Percentiles rank a stretch among this genome's conserved stretches.
These are phyloP conservation scores for Komagataella ulmi DNA, from an alignment of 805 yeast species.

Conservation along the genomic window DNA sequence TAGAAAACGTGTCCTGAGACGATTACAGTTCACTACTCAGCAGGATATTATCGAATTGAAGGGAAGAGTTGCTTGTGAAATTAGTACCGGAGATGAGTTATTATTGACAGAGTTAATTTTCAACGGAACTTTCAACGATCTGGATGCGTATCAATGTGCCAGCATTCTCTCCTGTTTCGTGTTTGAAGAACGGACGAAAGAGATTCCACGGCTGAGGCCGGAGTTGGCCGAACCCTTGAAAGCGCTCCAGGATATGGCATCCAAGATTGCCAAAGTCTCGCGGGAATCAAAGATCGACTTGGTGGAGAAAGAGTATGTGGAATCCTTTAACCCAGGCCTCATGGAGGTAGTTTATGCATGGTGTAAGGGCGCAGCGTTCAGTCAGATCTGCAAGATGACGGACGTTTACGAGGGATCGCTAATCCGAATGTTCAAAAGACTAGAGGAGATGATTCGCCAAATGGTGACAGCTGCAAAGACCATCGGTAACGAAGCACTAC, in stretches of 20 bases:
- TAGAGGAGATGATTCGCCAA: conserved; percentile 88
- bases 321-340: conserved; percentile 79
- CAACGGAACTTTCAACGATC: conserved; percentile 87
- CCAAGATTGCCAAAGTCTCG: conserved; percentile 77
- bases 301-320: conserved; percentile 85
- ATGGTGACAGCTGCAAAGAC: conserved; percentile 86
- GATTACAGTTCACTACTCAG: conserved; percentile 80
- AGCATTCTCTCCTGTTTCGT: conserved; percentile 89
- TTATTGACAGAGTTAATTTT: conserved; percentile 83
- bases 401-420: conserved; percentile 96
- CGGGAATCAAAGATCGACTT: conserved; percentile 84
- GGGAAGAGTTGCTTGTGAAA: conserved; percentile 96
- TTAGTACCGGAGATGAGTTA: conserved; percentile 81
- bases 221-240: conserved; percentile 89
- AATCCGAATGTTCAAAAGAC: conserved; percentile 86
- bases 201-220: conserved; percentile 71
- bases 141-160: conserved; percentile 84
- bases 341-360: conserved; percentile 96
- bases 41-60: conserved; percentile 88
- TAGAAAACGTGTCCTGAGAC: conserved; percentile 84
- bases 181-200: conserved; percentile 91
- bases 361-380: conserved; percentile 94
- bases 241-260: conserved; percentile 82
- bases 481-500: conserved; percentile 80
- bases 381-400: conserved; percentile 97